Evolutionary conservation across 208 protist species (phyloP), one percentile per base, ranked within the genome.

Genomic region (Acanthamoeba lenticulata): DNA sequence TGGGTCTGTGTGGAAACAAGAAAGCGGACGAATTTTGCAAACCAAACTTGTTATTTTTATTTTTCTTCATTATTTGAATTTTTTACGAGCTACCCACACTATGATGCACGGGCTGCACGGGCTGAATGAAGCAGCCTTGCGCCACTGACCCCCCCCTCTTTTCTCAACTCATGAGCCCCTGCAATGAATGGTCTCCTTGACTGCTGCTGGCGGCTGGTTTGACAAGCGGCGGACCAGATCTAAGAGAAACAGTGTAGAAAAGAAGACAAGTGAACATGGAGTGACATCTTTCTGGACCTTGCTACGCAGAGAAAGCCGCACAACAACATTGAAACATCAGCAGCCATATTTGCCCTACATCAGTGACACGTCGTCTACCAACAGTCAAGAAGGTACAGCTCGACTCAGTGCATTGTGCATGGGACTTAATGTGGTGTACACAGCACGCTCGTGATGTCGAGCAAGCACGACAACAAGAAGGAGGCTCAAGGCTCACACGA

Each of bases 211-310:
- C n/a, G n/a, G n/a, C n/a, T n/a, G n/a, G n/a, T n/a, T n/a, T n/a
- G 55, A 0, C 67, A 42, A 77, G 67, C 24, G 38, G 67, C 21
- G 29, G 67, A 42, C 67, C 32, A 77, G 13, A 77, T 77, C 67
- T 34, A 77, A 45, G 17, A 77, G 67, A 77, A 77, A 77, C 32
- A n/a, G n/a, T n/a, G 62, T 72, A 21, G 62, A 72, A 72, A 72
- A 72, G 29, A 72, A 19, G 7, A n/a, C 19, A 11, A 36, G 21
- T 11, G 1, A 5, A 19, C 62, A 19, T 9, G 29, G 27, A 19
- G 62, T 9, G 67, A 21, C 11, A 5, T 38, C 7, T 2, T 1
- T 42, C 9, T 77, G 6, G 19, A 17, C 38, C 19, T 69, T n/a
- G 9, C 5, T 52, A 52, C 5, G 15, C 47, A 19, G 47, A 52